Conservation (phyloP, 306 rosid genomes). For the Lotus japonicus region DNA sequence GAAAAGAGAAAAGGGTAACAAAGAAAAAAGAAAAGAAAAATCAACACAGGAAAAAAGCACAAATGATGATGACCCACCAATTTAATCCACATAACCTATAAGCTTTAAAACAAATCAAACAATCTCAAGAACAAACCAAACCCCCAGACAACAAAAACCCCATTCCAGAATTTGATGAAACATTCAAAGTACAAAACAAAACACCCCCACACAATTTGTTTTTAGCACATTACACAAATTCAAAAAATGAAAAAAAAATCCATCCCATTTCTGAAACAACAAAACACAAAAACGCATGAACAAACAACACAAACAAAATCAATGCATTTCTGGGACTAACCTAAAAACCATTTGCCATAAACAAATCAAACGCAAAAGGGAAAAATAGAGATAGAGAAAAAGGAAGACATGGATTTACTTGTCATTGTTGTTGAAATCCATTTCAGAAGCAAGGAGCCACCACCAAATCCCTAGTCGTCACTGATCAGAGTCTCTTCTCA, state of each 20-base stretch:
- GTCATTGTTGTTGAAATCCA: conserved; percentile 54
- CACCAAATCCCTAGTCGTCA: conserved; percentile 14
- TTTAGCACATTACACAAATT: background rate
- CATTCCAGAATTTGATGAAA: conserved; percentile 4
- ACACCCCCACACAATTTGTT: background rate
- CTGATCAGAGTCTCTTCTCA: conserved; percentile 19
- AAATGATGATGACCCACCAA: conserved; percentile 41
- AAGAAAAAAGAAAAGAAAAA: background rate
- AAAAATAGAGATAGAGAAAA: background rate
- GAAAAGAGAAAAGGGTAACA: background rate
- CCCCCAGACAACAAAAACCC: background rate
- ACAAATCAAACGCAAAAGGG: background rate
- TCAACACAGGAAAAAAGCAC: conserved; percentile 9
- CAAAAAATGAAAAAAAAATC: too few relatives aligned
- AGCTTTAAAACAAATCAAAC: conserved; percentile 5
- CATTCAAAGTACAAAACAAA: background rate
- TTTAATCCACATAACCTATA: conserved; percentile 33
- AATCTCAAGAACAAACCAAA: background rate
- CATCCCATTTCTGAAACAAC: too few relatives aligned
- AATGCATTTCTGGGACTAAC: background rate
- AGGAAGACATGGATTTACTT: conserved; percentile 40
- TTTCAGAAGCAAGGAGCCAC: conserved; percentile 23
- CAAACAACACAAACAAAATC: background rate
- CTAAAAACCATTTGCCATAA: background rate
- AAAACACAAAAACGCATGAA: background rate